A percentile compares a stretch with the other conserved stretches of the same genome.
Conservation (phyloP, 495 filamentous ascomycete species). For the Neurospora africana region DNA sequence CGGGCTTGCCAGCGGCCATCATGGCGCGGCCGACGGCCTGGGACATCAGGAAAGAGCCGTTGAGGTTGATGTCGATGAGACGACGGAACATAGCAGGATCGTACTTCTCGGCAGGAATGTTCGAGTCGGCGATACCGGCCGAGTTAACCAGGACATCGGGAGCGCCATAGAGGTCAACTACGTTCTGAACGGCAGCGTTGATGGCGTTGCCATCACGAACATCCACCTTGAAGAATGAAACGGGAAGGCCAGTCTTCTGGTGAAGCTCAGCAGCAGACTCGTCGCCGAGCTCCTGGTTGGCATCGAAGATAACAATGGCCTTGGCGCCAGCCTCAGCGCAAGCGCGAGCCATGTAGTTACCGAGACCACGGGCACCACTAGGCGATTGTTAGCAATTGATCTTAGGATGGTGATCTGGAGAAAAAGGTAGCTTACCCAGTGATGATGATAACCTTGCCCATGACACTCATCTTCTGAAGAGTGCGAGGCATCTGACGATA, state of each 20-base stretch:
- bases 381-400: conserved; percentile 11
- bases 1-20: conserved; percentile 54
- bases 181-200: conserved; percentile 47
- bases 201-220: conserved; percentile 57
- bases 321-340: conserved; percentile 63
- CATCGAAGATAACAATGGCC: conserved; percentile 64
- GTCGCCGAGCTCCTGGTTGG: conserved; percentile 62
- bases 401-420: background rate
- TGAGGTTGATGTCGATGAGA: conserved; percentile 68
- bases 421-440: conserved; percentile 48
- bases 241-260: conserved; percentile 55
- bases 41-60: conserved; percentile 57
- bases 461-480: conserved; percentile 53
- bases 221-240: conserved; percentile 68
- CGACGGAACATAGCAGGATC: conserved; percentile 58
- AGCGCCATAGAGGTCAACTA: conserved; percentile 49
- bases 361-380: conserved; percentile 66
- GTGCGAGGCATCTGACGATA: conserved; percentile 44
- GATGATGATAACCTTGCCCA: conserved; percentile 58
- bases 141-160: conserved; percentile 72
- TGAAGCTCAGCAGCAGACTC: conserved; percentile 54
- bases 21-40: conserved; percentile 55
- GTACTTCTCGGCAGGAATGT: conserved; percentile 44
- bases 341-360: conserved; percentile 66
- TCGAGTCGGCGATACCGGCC: conserved; percentile 70